A percentile compares a stretch with the other conserved stretches of the same genome.
Conservation (phyloP, 2,329 filamentous ascomycete genomes). For the Aspergillus pseudoterreus region DNA sequence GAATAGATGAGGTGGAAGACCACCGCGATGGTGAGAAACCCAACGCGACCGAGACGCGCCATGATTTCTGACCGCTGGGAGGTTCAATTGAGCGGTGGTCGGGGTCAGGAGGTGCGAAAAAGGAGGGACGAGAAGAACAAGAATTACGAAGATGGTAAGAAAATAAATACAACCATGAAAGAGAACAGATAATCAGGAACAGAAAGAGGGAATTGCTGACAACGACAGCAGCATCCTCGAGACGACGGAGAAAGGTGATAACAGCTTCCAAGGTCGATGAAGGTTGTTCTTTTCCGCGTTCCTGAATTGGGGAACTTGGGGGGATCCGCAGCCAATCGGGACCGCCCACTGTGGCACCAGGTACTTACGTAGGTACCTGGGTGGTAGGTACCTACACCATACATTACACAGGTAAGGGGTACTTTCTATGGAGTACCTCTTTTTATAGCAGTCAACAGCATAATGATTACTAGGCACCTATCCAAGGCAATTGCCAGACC, state of each 20-base stretch:
- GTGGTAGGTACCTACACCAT: no score
- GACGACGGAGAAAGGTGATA: slow-evolving; percentile 5
- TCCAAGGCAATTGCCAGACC: neutral
- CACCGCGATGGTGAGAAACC: slow-evolving; percentile 83
- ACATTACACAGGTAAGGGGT: neutral
- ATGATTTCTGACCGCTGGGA: slow-evolving; percentile 23
- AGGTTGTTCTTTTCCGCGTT: slow-evolving; percentile 8
- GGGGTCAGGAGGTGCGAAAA: neutral
- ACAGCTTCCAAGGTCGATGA: neutral
- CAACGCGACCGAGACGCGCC: slow-evolving; percentile 63
- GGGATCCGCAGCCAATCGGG: slow-evolving; percentile 16
- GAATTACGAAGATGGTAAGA: neutral
- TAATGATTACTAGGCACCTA: no score
- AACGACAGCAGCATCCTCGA: neutral
- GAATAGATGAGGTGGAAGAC: slow-evolving; percentile 93
- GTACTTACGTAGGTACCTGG: neutral
- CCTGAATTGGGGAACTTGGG: slow-evolving; percentile 19
- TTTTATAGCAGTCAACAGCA: no score
- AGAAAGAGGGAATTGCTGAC: neutral
- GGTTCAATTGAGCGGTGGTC: neutral
- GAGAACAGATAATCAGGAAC: neutral
- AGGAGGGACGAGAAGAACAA: slow-evolving; percentile 20
- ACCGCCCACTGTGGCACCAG: slow-evolving; percentile 10
- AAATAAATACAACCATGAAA: neutral
- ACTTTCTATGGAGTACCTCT: no score